These are phyloP conservation scores for Spiraea crenata DNA, from an alignment of 331 rosid genomes.

Conservation along the genomic window DNA sequence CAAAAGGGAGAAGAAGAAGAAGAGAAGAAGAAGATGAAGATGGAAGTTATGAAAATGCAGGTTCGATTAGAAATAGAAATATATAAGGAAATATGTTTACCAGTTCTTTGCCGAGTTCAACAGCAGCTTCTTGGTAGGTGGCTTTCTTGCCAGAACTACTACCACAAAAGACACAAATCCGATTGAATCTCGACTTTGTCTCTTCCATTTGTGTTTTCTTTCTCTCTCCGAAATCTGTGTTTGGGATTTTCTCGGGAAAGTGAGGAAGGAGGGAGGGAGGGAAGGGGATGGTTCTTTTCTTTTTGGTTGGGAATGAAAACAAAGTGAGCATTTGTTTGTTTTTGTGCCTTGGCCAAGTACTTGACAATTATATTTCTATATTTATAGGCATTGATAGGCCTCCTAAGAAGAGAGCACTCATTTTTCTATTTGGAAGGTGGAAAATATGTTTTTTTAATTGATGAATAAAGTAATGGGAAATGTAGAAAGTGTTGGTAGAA, in stretches of 20 bases:
- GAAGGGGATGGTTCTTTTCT: no score
- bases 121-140: slow-evolving; percentile 91
- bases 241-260: slow-evolving; percentile 14
- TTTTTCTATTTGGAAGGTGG: slow-evolving; percentile 10
- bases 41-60: background rate
- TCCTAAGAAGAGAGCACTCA: background rate
- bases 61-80: background rate
- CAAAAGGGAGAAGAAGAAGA: background rate
- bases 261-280: background rate
- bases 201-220: slow-evolving; percentile 57
- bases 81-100: slow-evolving; percentile 28
- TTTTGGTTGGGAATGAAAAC: slow-evolving; percentile 35
- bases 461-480: slow-evolving; percentile 8
- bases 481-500: slow-evolving; percentile 3
- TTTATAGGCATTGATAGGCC: background rate
- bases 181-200: slow-evolving; percentile 71
- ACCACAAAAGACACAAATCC: slow-evolving; percentile 96
- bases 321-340: slow-evolving; percentile 26
- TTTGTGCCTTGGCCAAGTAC: slow-evolving; percentile 28
- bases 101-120: slow-evolving; percentile 84
- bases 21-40: background rate
- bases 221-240: background rate
- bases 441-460: slow-evolving; percentile 2
- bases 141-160: slow-evolving; percentile 96
- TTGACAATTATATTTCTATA: background rate